Evolutionary conservation across 1,284 basidiomycete genomes (phyloP).

Genomic region (Leccinum pallidistipes): DNA sequence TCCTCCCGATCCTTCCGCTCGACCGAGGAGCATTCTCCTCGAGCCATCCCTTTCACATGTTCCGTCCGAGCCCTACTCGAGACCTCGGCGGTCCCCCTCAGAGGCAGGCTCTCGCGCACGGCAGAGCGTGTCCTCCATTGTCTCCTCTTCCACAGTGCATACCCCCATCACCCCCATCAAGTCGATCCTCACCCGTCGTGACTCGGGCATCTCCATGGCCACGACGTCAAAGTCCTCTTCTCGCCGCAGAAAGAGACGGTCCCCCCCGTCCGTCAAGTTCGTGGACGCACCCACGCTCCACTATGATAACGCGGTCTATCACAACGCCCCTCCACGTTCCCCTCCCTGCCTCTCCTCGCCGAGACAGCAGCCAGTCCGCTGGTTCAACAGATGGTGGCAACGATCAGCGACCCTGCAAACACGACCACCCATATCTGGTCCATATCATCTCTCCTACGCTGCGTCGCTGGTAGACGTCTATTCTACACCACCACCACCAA

Average conservation of each 20-base stretch:
- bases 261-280: slow-evolving; percentile 45
- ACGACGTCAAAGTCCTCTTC: slow-evolving; percentile 30
- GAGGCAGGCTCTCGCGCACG: slow-evolving; percentile 27
- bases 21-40: slow-evolving; percentile 33
- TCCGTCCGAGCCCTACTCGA: slow-evolving; percentile 22
- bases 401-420: slow-evolving; percentile 20
- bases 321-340: slow-evolving; percentile 23
- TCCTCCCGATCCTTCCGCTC: slow-evolving; percentile 24
- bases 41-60: slow-evolving; percentile 18
- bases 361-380: slow-evolving; percentile 15
- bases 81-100: slow-evolving; percentile 19
- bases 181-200: slow-evolving; percentile 36
- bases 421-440: slow-evolving; percentile 33
- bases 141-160: slow-evolving; percentile 31
- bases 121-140: slow-evolving; percentile 36
- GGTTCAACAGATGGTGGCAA: slow-evolving; percentile 34
- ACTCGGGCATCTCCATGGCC: slow-evolving; percentile 35
- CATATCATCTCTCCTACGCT: slow-evolving; percentile 30
- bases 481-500: slow-evolving; percentile 11
- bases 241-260: slow-evolving; percentile 33
- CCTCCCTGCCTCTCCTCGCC: slow-evolving; percentile 4
- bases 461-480: slow-evolving; percentile 34
- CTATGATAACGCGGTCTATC: slow-evolving; percentile 31
- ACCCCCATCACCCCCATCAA: slow-evolving; percentile 25
- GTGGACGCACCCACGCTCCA: slow-evolving; percentile 41